Percentiles rank a stretch among this genome's conserved stretches.
Conservation (phyloP, 2,329 filamentous ascomycete genomes). For the Lecanicillium sp. region DNA sequence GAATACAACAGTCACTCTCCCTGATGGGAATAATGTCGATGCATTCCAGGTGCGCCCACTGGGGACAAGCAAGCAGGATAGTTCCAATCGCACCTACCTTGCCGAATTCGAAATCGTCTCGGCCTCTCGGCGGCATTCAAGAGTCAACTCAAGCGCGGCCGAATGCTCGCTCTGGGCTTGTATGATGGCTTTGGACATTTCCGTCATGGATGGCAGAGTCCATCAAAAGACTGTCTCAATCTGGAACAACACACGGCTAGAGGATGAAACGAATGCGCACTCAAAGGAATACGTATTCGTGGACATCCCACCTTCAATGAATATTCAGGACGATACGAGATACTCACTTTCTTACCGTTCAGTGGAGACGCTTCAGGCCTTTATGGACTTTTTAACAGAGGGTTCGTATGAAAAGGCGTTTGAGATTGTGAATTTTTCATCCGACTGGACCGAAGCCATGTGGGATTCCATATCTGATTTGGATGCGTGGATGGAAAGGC, state of each 20-base stretch:
- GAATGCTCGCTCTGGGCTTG: constrained; percentile 31
- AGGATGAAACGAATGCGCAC: constrained; percentile 17
- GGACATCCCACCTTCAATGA: constrained; percentile 20
- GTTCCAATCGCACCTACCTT: constrained; percentile 19
- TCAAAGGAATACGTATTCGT: constrained; percentile 23
- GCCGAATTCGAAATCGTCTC: constrained; percentile 28
- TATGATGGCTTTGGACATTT: constrained; percentile 22
- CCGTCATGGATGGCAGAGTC: constrained; percentile 19
- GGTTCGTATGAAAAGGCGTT: constrained; percentile 22
- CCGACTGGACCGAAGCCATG: constrained; percentile 30
- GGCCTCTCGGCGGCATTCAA: constrained; percentile 14
- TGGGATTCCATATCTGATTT: constrained; percentile 23
- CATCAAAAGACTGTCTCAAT: constrained; percentile 15
- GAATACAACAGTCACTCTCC: constrained; percentile 18
- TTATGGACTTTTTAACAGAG: constrained; percentile 22
- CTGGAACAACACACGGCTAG: constrained; percentile 22
- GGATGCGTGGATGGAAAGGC: constrained; percentile 22
- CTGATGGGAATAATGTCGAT: constrained; percentile 15
- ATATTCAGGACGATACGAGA: constrained; percentile 15
- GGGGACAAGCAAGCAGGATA: constrained; percentile 5
- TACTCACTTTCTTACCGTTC: constrained; percentile 24
- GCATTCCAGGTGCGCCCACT: constrained; percentile 22
- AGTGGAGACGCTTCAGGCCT: constrained; percentile 20
- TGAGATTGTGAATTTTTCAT: constrained; percentile 23
- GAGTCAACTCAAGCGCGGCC: constrained; percentile 15